Evolutionary conservation across 805 yeast genomes (phyloP).

Genomic region (Candida rishiriensis): DNA sequence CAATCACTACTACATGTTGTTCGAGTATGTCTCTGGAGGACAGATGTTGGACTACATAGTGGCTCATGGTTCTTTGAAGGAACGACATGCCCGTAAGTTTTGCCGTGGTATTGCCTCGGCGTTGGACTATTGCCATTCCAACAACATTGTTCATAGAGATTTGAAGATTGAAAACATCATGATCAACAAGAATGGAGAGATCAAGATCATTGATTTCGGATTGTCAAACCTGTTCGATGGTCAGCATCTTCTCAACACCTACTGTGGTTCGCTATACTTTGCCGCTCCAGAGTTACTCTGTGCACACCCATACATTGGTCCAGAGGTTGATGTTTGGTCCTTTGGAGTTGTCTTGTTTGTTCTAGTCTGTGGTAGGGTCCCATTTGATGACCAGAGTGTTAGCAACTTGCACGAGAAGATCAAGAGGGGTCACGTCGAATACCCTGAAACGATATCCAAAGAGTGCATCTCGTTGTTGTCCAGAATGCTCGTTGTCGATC

Average conservation of each 20-base stretch:
- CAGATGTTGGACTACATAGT: slow-evolving; percentile 97
- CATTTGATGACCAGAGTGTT: slow-evolving; percentile 94
- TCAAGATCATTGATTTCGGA: slow-evolving; percentile 95
- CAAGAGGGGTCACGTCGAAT: slow-evolving; percentile 86
- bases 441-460: slow-evolving; percentile 74
- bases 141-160: slow-evolving; percentile 95
- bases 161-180: slow-evolving; percentile 93
- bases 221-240: slow-evolving; percentile 80
- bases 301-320: slow-evolving; percentile 91
- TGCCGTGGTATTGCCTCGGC: slow-evolving; percentile 95
- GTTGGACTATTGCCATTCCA: slow-evolving; percentile 86
- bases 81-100: slow-evolving; percentile 88
- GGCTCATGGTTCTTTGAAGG: slow-evolving; percentile 91
- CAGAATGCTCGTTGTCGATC: slow-evolving; percentile 90
- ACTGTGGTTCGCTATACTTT: slow-evolving; percentile 95
- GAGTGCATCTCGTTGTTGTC: slow-evolving; percentile 79
- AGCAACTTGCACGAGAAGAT: slow-evolving; percentile 90
- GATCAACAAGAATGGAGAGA: slow-evolving; percentile 90
- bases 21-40: slow-evolving; percentile 96
- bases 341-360: slow-evolving; percentile 96
- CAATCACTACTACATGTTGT: slow-evolving; percentile 92
- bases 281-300: slow-evolving; percentile 96
- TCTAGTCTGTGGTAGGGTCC: slow-evolving; percentile 95
- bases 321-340: slow-evolving; percentile 98
- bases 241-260: slow-evolving; percentile 73